Evolutionary conservation across 140 eudicot species (phyloP).

Genomic region (Ambrosia hybrid): DNA sequence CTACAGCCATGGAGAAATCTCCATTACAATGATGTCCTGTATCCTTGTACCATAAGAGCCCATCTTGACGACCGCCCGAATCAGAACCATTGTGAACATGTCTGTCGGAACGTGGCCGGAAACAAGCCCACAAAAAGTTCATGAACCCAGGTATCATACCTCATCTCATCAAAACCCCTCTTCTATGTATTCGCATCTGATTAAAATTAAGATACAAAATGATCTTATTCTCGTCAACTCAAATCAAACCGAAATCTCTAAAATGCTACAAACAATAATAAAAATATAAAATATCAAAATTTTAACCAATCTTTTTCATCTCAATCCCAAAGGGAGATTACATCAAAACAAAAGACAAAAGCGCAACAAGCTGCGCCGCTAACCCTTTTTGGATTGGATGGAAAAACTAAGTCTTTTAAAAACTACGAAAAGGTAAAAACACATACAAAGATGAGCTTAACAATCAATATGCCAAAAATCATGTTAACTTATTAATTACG

Average conservation of each 20-base stretch:
- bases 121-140: slow-evolving; percentile 96
- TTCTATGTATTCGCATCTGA: slow-evolving; percentile 56
- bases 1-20: slow-evolving; percentile 94
- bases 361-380: too few relatives aligned
- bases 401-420: too few relatives aligned
- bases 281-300: not conserved
- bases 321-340: too few relatives aligned
- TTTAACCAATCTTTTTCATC: not conserved
- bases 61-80: slow-evolving; percentile 85
- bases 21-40: slow-evolving; percentile 81
- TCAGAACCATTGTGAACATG: slow-evolving; percentile 53
- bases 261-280: not conserved
- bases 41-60: slow-evolving; percentile 94
- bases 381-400: too few relatives aligned
- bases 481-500: too few relatives aligned
- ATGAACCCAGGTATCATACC: slow-evolving; percentile 87
- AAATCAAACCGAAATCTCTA: not conserved
- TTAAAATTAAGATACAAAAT: not conserved
- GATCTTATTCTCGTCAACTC: not conserved
- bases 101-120: slow-evolving; percentile 78
- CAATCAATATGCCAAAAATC: too few relatives aligned
- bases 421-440: too few relatives aligned
- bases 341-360: too few relatives aligned
- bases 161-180: slow-evolving; percentile 76
- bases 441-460: too few relatives aligned